Percentiles rank a stretch among this genome's conserved stretches.
These are phyloP conservation scores for Capsella rubella DNA, from an alignment of 441 rosid genomes.

Conservation along the genomic window DNA sequence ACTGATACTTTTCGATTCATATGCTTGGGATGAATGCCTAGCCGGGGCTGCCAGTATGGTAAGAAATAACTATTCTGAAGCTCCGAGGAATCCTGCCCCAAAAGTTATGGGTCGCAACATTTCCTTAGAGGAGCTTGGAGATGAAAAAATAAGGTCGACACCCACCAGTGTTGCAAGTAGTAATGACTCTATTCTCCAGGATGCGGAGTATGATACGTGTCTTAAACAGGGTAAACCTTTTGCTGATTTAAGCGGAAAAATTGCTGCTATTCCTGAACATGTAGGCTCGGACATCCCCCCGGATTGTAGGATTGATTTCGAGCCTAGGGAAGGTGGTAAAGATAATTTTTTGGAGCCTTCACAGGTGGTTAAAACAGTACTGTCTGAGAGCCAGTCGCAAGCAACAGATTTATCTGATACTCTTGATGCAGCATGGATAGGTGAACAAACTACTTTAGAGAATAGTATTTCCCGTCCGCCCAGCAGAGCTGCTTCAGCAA, in stretches of 20 bases:
- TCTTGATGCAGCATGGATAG: conserved; percentile 87
- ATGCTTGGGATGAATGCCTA: conserved; percentile 76
- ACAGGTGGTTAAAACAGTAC: conserved; percentile 52
- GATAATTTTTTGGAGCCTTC: conserved; percentile 52
- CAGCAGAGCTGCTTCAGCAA: conserved; percentile 47
- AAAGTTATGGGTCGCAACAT: conserved; percentile 51
- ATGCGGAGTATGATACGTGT: conserved; percentile 40
- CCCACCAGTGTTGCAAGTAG: conserved; percentile 48
- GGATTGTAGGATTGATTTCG: conserved; percentile 51
- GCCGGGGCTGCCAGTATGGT: conserved; percentile 52
- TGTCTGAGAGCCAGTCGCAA: conserved; percentile 70
- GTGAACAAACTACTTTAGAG: conserved; percentile 51
- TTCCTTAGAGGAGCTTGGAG: conserved; percentile 52
- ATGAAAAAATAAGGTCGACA: conserved; percentile 43
- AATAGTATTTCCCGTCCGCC: conserved; percentile 30
- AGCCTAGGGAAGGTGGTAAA: conserved; percentile 48
- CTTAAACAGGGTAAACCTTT: conserved; percentile 33
- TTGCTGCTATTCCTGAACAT: conserved; percentile 45
- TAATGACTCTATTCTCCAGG: conserved; percentile 50
- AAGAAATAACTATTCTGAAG: conserved; percentile 46
- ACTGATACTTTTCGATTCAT: conserved; percentile 63
- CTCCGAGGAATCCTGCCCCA: conserved; percentile 47
- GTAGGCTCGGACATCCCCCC: conserved; percentile 40
- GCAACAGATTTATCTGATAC: conserved; percentile 62
- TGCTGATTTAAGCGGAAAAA: conserved; percentile 40